Conservation (phyloP, 495 filamentous ascomycete genomes). For the Penicillium nucicola region DNA sequence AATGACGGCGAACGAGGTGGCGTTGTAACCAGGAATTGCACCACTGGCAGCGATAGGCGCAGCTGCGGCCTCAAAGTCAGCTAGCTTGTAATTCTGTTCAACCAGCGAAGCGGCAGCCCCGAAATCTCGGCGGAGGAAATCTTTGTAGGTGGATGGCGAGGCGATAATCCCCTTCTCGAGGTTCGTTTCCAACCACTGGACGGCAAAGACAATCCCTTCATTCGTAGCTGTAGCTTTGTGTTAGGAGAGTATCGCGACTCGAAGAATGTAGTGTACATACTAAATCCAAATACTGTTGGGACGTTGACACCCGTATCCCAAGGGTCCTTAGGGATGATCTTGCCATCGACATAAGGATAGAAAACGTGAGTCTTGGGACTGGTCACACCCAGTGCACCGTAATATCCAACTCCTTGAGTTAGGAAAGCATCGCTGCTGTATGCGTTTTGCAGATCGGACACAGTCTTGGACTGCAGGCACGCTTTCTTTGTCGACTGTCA, state of each 20-base stretch:
- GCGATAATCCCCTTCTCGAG: too few species aligned
- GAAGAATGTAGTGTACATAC: background rate
- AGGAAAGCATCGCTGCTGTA: conserved; percentile 4
- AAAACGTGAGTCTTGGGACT: background rate
- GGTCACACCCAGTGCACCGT: background rate
- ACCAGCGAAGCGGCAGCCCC: conserved; percentile 25
- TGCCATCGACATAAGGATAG: conserved; percentile 24
- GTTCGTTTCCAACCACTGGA: background rate
- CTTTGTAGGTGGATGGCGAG: background rate
- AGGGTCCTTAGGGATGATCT: conserved; percentile 29
- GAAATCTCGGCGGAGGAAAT: conserved; percentile 29
- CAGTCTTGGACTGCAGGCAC: conserved; percentile 13
- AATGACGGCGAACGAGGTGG: conserved; percentile 1
- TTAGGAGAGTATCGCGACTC: background rate
- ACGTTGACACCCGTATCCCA: conserved; percentile 25
- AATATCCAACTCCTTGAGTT: background rate
- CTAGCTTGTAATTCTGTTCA: conserved; percentile 28
- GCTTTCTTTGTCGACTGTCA: conserved; percentile 8
- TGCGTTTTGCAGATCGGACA: conserved; percentile 7
- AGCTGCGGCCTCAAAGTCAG: background rate
- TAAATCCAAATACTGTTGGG: conserved; percentile 29
- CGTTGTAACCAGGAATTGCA: background rate
- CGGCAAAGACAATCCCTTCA: background rate
- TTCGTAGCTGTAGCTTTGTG: background rate
- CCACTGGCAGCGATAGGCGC: background rate